Conservation (phyloP, 805 yeast species). For the Zygotorulaspora danielsina region DNA sequence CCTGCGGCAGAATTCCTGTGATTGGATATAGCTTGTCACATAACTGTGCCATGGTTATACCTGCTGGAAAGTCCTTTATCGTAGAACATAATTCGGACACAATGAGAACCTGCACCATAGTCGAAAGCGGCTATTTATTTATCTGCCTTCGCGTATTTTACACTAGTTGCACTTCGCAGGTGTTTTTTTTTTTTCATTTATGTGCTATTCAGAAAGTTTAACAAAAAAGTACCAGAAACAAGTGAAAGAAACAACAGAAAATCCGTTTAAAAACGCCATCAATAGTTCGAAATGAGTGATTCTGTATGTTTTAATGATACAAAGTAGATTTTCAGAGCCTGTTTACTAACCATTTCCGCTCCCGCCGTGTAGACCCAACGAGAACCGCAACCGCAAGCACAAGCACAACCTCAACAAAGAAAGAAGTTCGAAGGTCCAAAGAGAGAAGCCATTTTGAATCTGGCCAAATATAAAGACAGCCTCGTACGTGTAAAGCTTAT, state of each 20-base stretch:
- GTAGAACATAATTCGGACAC: conserved; percentile 25
- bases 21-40: conserved; percentile 23
- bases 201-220: neutral
- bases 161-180: too few relatives aligned
- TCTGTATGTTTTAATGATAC: conserved; percentile 6
- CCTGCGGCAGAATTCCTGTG: conserved; percentile 29
- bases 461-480: conserved; percentile 71
- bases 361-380: conserved; percentile 6
- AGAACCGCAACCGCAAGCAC: conserved; percentile 21
- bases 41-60: conserved; percentile 18
- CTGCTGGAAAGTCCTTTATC: conserved; percentile 16
- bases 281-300: conserved; percentile 13
- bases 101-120: conserved; percentile 11
- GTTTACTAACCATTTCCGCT: neutral
- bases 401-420: conserved; percentile 31
- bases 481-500: conserved; percentile 70
- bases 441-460: conserved; percentile 83
- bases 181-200: conserved; percentile 2
- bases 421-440: conserved; percentile 67
- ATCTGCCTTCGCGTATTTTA: too few relatives aligned
- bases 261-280: too few relatives aligned
- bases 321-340: neutral
- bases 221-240: neutral
- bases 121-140: neutral
- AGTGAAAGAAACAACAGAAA: neutral